Evolutionary conservation across 2,329 filamentous ascomycete species (phyloP), one percentile per base, ranked within the genome.

Genomic region (Fusarium sacchari): DNA sequence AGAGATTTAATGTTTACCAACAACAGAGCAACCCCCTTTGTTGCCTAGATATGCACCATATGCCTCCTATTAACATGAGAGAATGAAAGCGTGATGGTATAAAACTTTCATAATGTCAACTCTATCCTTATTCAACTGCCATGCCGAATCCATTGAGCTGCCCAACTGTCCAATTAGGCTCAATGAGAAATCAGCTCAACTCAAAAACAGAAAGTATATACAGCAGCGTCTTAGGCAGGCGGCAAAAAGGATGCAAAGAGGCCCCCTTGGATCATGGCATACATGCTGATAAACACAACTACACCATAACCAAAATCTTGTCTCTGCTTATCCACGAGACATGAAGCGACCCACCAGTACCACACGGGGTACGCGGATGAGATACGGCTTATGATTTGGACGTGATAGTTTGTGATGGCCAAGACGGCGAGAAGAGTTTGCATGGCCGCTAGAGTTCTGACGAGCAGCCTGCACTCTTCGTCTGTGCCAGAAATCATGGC

Each of bases 231-330:
- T 60, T 75, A 97, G 28, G 96, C 96, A 46, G 96, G 96, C 10
- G 96, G 96, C 55, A 99, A 86, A 81, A 99, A 99, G 7, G 91
- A 95, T 8, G 95, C 92, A 85, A 94, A 99, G 46, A 99, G 84
- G 13, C 90, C 92, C 1, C 89, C 94, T 80, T 99, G 96, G 47
- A 98, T 88, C 39, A 93, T 81, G 6, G 90, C 93, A 84, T 99
- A 99, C 82, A 95, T 88, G 60, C 95, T 85, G 86, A 96, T 93
- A 75, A 90, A 93, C 58, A 89, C 84, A 49, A 94, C 86, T 22
- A 90, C 80, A 56, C 77, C 79, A 24, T 79, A 77, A 1, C 81
- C 82, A 74, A 84, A 61, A 67, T 77, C 56, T 62, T 76, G 59
- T 67, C 78, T 71, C 73, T 80, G 79, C 15, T 77, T 75, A 30